Percentiles rank a stretch among this genome's conserved stretches.
phyloP scores from a whole-genome alignment of 2,329 filamentous ascomycete species.

The Penicillium sp. region DNA sequence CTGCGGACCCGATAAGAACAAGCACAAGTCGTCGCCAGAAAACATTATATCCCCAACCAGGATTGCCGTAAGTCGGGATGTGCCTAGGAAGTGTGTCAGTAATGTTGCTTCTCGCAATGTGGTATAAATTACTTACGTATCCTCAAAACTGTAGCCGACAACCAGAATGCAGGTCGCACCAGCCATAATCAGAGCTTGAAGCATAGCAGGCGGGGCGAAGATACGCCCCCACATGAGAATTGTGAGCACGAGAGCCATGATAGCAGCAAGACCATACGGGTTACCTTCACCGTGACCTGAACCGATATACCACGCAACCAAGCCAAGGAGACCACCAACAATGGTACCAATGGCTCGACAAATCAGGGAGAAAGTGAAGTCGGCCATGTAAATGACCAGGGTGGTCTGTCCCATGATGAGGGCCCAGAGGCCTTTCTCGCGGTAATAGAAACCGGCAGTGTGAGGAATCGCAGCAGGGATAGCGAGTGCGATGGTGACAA shows the following conservation, averaged over 20 bases:
- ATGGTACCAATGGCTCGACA: conserved; percentile 47
- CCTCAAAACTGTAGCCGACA: conserved; percentile 51
- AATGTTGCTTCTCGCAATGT: background rate
- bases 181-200: conserved; percentile 41
- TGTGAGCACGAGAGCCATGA: conserved; percentile 34
- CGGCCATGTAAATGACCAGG: conserved; percentile 52
- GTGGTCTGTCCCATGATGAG: conserved; percentile 54
- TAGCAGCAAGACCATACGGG: conserved; percentile 51
- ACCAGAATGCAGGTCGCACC: conserved; percentile 48
- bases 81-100: conserved; percentile 31
- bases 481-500: conserved; percentile 47
- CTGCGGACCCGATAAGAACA: conserved; percentile 48
- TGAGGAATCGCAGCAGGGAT: conserved; percentile 47
- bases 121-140: conserved; percentile 29
- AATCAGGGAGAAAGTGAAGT: conserved; percentile 51
- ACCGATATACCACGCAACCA: conserved; percentile 55
- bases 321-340: conserved; percentile 49
- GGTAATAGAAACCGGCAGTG: conserved; percentile 53
- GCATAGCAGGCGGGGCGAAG: conserved; percentile 31
- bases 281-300: conserved; percentile 52
- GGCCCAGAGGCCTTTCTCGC: conserved; percentile 55
- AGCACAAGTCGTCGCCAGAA: conserved; percentile 51
- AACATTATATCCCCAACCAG: conserved; percentile 49
- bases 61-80: conserved; percentile 47
- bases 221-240: conserved; percentile 40